phyloP scores from a whole-genome alignment of 768 basidiomycete genomes.

The Trametes punicea region DNA sequence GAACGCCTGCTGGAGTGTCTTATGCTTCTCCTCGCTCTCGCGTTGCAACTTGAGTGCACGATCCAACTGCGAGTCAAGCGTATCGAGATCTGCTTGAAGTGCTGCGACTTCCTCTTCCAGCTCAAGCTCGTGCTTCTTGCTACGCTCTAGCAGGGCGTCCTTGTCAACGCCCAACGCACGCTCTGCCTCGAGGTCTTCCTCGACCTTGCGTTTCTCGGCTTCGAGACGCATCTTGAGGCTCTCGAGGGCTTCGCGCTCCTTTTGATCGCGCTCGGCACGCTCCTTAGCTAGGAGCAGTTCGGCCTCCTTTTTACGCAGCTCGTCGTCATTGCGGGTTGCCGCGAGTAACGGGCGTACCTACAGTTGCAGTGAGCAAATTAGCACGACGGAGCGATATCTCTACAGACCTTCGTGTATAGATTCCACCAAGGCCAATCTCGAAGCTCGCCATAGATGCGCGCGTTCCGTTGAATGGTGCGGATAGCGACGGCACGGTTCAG shows the following conservation, averaged over 20 bases:
- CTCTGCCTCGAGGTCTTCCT: slow-evolving; percentile 80
- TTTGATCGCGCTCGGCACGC: slow-evolving; percentile 81
- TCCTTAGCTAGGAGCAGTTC: slow-evolving; percentile 81
- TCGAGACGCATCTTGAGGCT: slow-evolving; percentile 80
- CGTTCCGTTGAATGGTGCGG: slow-evolving; percentile 91
- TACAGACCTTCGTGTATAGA: slow-evolving; percentile 82
- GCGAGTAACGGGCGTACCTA: slow-evolving; percentile 90
- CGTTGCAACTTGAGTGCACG: slow-evolving; percentile 74
- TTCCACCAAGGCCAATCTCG: slow-evolving; percentile 99
- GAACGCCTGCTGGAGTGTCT: slow-evolving; percentile 66
- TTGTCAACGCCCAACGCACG: slow-evolving; percentile 78
- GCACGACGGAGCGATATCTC: not conserved
- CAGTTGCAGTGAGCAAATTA: not conserved
- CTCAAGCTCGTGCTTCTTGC: slow-evolving; percentile 80
- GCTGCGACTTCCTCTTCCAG: slow-evolving; percentile 82
- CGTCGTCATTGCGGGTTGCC: slow-evolving; percentile 90
- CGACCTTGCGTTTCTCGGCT: slow-evolving; percentile 77
- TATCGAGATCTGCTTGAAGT: slow-evolving; percentile 79
- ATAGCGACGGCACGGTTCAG: slow-evolving; percentile 90
- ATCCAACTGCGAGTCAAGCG: slow-evolving; percentile 82
- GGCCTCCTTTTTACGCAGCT: slow-evolving; percentile 80
- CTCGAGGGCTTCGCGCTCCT: slow-evolving; percentile 76
- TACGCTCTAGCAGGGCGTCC: slow-evolving; percentile 75
- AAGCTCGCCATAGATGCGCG: slow-evolving; percentile 84
- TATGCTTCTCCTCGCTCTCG: slow-evolving; percentile 76